Base-by-base conservation (phyloP, 2,329 filamentous ascomycete genomes). In the Clonostachys byssicola region DNA sequence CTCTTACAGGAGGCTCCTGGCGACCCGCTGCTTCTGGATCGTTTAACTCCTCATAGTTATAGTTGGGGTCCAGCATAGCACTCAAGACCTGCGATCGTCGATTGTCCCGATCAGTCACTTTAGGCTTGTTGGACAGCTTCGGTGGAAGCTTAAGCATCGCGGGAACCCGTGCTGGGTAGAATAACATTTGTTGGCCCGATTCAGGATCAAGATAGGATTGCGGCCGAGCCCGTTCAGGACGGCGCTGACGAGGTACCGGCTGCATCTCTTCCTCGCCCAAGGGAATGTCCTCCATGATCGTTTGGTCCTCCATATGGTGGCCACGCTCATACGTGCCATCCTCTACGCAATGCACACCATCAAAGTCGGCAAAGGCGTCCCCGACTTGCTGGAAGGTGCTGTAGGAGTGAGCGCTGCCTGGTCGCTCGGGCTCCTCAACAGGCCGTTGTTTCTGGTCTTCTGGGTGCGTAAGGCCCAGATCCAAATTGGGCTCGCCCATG, bases 101-200 rank as follows among this genome's bases (percentile, higher is more conserved):
- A 54, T 84, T 79, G 47, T 90, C 85, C 47, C 84, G 78, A 6
- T 83, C 76, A 10, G 75, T 69, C 4, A 80, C 70, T 46, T 86
- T 80, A 9, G 86, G 83, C 45, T 83, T 78, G 57, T 85, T 88
- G 1, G 92, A 95, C 44, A 97, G 71, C 57, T 90, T 88, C 41
- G 91, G 90, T 1, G 94, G 94, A 12, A 99, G 72, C 57, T 96
- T 97, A 48, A 99, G 77, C 85, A 95, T 92, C 52, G 88, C 85
- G 4, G 94, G 94, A 4, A 99, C 94, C 2, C 90, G 92, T 4
- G 94, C 94, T 13, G 94, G 94, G 63, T 99, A 99, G 67, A 86
- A 97, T 10, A 96, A 82, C 89, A 97, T 96, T 56, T 85, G 75
- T 54, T 92, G 83, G 5, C 83, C 86, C 2, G 85, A 85, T 23